Evolutionary conservation across 2,329 filamentous ascomycete species (phyloP).

Genomic region (Xylariaceae sp.): DNA sequence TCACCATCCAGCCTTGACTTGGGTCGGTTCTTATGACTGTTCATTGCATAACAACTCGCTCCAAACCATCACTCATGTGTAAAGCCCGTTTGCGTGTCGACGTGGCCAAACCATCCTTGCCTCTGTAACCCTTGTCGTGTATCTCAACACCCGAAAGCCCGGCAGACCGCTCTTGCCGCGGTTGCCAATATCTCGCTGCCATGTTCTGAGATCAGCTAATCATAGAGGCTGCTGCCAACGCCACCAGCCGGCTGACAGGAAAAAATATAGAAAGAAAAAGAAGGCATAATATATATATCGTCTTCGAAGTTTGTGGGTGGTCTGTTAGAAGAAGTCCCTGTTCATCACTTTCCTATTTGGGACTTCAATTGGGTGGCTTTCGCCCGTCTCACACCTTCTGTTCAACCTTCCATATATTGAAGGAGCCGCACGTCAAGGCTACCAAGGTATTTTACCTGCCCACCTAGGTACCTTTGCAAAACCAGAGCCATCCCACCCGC

Average conservation of each 20-base stretch:
- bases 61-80: slow-evolving; percentile 4
- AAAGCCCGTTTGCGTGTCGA: slow-evolving; percentile 10
- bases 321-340: neutral
- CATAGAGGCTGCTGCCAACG: slow-evolving; percentile 1
- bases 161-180: slow-evolving; percentile 12
- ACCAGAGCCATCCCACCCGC: neutral
- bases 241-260: slow-evolving; percentile 6
- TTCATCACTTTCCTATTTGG: slow-evolving; percentile 17
- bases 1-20: slow-evolving; percentile 5
- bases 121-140: slow-evolving; percentile 4
- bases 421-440: slow-evolving; percentile 7
- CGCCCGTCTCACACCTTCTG: neutral
- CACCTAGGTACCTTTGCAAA: neutral
- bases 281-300: slow-evolving; percentile 8
- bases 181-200: slow-evolving; percentile 1
- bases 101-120: slow-evolving; percentile 20
- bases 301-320: neutral
- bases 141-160: neutral
- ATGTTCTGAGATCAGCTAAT: slow-evolving; percentile 10
- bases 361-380: neutral
- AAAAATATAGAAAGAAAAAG: neutral
- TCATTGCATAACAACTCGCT: slow-evolving; percentile 15
- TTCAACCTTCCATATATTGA: neutral
- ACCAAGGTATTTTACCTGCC: neutral
- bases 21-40: neutral